Conservation (phyloP, 2,329 filamentous ascomycete species). For the Septoria linicola region DNA sequence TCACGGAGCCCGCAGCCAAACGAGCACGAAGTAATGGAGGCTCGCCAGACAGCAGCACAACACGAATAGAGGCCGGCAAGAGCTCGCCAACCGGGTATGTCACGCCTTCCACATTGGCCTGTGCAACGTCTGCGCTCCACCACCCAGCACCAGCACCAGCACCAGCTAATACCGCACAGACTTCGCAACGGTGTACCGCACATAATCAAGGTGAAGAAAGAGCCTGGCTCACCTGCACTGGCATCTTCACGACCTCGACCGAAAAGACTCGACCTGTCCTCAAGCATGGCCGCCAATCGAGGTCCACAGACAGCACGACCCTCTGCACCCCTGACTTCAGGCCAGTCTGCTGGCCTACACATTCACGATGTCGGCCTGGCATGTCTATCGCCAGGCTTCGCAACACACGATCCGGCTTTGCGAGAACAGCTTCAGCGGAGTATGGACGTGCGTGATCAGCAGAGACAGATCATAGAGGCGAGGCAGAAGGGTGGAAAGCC, state of each 20-base stretch:
- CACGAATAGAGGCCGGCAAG: slow-evolving; percentile 45
- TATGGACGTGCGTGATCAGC: slow-evolving; percentile 88
- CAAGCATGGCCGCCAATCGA: slow-evolving; percentile 45
- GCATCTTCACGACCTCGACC: slow-evolving; percentile 71
- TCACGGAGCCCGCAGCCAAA: slow-evolving; percentile 33
- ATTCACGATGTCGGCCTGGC: slow-evolving; percentile 93
- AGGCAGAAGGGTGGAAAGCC: slow-evolving; percentile 81
- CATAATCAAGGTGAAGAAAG: slow-evolving; percentile 94
- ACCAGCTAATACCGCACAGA: slow-evolving; percentile 40
- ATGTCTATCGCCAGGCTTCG: slow-evolving; percentile 91
- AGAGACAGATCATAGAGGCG: slow-evolving; percentile 90
- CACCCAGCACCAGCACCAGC: no score
- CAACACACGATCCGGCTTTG: slow-evolving; percentile 95
- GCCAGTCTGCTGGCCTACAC: slow-evolving; percentile 68
- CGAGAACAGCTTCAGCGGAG: slow-evolving; percentile 93
- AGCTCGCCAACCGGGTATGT: slow-evolving; percentile 52
- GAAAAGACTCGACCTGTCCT: slow-evolving; percentile 72
- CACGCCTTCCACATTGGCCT: slow-evolving; percentile 1
- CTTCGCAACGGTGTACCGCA: slow-evolving; percentile 58
- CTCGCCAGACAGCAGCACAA: slow-evolving; percentile 30
- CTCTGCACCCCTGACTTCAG: slow-evolving; percentile 68
- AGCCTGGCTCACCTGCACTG: slow-evolving; percentile 82
- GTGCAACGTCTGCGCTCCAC: slow-evolving; percentile 30
- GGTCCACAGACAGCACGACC: slow-evolving; percentile 55
- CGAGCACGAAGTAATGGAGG: slow-evolving; percentile 38